Evolutionary conservation across 352 stramenopile genomes (phyloP).

Genomic region (Phytophthora nicotianae): DNA sequence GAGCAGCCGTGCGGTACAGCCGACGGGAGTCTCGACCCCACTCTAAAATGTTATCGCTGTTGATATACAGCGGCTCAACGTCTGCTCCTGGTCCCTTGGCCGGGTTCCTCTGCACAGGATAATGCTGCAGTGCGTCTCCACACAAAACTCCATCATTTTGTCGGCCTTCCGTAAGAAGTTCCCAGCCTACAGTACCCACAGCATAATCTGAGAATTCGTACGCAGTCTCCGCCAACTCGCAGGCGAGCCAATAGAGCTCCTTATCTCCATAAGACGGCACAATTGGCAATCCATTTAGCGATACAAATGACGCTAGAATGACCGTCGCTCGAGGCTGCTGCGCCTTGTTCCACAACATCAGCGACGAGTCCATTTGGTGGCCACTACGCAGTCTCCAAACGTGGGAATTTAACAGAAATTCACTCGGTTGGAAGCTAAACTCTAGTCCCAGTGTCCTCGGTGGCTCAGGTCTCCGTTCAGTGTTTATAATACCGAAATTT

Average conservation of each 20-base stretch:
- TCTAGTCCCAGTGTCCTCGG: slow-evolving; percentile 17
- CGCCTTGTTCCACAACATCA: slow-evolving; percentile 54
- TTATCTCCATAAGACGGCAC: slow-evolving; percentile 56
- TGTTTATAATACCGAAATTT: slow-evolving; percentile 6
- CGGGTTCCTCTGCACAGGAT: slow-evolving; percentile 32
- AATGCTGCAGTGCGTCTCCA: slow-evolving; percentile 51
- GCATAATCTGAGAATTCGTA: slow-evolving; percentile 53
- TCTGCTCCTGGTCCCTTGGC: slow-evolving; percentile 18
- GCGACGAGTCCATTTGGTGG: slow-evolving; percentile 58
- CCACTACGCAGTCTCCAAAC: slow-evolving; percentile 41
- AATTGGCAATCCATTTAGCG: slow-evolving; percentile 24
- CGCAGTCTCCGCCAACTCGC: slow-evolving; percentile 52
- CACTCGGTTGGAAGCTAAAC: slow-evolving; percentile 39
- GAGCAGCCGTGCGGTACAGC: slow-evolving; percentile 39
- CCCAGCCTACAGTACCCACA: slow-evolving; percentile 36
- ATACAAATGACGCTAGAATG: slow-evolving; percentile 49
- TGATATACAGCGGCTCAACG: slow-evolving; percentile 51
- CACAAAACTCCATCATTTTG: slow-evolving; percentile 40
- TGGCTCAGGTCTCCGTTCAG: not conserved
- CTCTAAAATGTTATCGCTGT: slow-evolving; percentile 54
- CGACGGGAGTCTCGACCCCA: slow-evolving; percentile 25
- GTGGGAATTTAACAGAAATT: slow-evolving; percentile 42
- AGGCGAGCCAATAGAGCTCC: slow-evolving; percentile 57
- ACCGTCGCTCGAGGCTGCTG: slow-evolving; percentile 46
- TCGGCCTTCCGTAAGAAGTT: slow-evolving; percentile 16